Evolutionary conservation across 179 eudicot genomes (phyloP).

Genomic region (Actinidia arguta): DNA sequence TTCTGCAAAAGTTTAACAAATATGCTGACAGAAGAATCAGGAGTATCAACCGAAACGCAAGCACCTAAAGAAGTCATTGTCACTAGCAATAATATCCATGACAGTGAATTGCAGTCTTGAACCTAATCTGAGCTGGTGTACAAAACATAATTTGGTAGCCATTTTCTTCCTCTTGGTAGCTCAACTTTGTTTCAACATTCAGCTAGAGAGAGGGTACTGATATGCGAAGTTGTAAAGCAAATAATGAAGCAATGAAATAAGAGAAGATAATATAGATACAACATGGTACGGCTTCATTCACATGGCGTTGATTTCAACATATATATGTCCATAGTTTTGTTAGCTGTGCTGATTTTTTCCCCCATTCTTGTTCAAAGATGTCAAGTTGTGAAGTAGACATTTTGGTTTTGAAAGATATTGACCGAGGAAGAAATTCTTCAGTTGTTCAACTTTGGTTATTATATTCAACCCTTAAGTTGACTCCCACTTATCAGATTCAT

Average conservation of each 20-base stretch:
- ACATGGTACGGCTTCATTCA: background rate
- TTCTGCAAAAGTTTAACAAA: constrained; percentile 58
- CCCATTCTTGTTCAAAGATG: background rate
- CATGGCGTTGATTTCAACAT: background rate
- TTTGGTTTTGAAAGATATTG: background rate
- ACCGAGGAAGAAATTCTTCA: background rate
- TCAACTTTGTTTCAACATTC: background rate
- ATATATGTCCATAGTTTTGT: background rate
- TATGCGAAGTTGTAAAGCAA: background rate
- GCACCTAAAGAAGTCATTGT: constrained; percentile 14
- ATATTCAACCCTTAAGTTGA: background rate
- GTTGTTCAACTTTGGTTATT: background rate
- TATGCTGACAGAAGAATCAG: constrained; percentile 41
- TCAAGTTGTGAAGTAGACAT: background rate
- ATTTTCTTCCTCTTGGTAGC: constrained; percentile 9
- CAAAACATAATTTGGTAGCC: background rate
- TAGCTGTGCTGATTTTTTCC: background rate
- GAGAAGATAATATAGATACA: background rate
- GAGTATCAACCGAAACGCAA: constrained; percentile 12
- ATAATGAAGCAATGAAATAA: background rate
- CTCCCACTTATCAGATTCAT: background rate
- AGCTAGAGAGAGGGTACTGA: background rate
- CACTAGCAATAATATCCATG: constrained; percentile 11
- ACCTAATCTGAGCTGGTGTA: background rate
- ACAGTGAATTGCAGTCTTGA: constrained; percentile 9